Evolutionary conservation across 2,329 filamentous ascomycete species (phyloP), one percentile per base, ranked within the genome.

Genomic region (Waltergamsia citrina): DNA sequence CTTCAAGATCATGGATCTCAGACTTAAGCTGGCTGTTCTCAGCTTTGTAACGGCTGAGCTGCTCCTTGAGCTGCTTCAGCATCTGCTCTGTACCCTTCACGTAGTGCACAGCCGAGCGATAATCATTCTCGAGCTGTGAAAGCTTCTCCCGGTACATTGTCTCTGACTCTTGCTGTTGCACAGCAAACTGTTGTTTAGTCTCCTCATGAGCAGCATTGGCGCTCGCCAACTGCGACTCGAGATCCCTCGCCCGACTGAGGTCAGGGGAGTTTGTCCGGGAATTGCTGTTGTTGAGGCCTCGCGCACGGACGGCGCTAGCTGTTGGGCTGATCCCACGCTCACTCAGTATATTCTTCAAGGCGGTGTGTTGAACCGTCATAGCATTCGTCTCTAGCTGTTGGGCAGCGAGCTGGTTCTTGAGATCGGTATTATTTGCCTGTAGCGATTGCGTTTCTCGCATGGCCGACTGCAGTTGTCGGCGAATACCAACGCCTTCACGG

Each of bases 31-130:
- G 82, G 14, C 70, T 65, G 50, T 95, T 95, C 40, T 92, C 83
- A 10, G 77, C 63, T 69, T 96, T 96, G 62, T 93, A 92, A 38
- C 87, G 85, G 35, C 82, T 71, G n/a, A 98, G 69, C 60, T 98
- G 92, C 50, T 95, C 87, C 65, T 96, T 96, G 71, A 98, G 90
- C 57, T 93, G 90, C 59, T 92, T 88, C 32, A 98, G 74, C 87
- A 98, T 95, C 71, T 95, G 96, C 60, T 98, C 92, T 2, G 92
- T 96, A 38, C 92, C 92, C 59, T 94, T 93, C 45, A 98, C 85
- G 51, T 98, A 98, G 58, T 95, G 92, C 32, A 96, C 88, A 12
- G 92, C 90, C 27, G 92, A 94, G 57, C 95, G 87, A 54, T 98
- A 95, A 56, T 98, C 92, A 53, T 88, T 94, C 60, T 96, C 88